phyloP scores from a whole-genome alignment of 768 basidiomycete genomes.

The Rhodocollybia butyracea region DNA sequence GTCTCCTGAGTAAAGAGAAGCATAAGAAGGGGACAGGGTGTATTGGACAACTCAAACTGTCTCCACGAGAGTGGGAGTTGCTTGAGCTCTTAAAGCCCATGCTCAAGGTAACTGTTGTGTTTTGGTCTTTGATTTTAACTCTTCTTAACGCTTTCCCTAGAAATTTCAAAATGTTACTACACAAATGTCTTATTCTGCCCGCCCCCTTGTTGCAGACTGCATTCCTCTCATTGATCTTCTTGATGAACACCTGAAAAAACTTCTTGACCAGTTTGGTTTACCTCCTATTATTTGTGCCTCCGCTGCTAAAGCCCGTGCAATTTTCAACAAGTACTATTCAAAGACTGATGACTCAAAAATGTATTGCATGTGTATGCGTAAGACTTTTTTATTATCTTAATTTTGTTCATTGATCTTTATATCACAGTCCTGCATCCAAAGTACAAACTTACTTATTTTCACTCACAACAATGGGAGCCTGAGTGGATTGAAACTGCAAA shows the following conservation, averaged over 20 bases:
- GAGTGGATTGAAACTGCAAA: no score
- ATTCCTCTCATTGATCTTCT: slow-evolving; percentile 17
- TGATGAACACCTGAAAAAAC: slow-evolving; percentile 1
- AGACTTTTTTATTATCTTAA: no score
- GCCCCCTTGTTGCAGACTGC: slow-evolving; percentile 11
- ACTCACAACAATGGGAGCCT: no score
- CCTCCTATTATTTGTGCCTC: slow-evolving; percentile 6
- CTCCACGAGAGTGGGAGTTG: slow-evolving; percentile 14
- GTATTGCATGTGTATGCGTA: slow-evolving; percentile 17
- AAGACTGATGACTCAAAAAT: slow-evolving; percentile 13
- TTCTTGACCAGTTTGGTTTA: neutral
- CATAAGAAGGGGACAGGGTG: neutral
- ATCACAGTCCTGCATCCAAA: no score
- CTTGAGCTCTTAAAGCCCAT: slow-evolving; percentile 9
- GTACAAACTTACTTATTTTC: no score
- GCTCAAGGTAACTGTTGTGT: slow-evolving; percentile 1
- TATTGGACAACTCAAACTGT: neutral
- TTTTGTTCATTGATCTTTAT: no score
- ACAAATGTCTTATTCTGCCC: slow-evolving; percentile 5
- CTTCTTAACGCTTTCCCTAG: neutral
- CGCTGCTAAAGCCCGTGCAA: neutral
- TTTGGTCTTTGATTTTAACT: neutral
- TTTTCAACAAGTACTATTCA: slow-evolving; percentile 17
- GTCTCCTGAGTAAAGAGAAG: neutral
- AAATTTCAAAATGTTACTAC: slow-evolving; percentile 7